Evolutionary conservation across 139 green algal species (phyloP).

Genomic region (Gonium pectorale): DNA sequence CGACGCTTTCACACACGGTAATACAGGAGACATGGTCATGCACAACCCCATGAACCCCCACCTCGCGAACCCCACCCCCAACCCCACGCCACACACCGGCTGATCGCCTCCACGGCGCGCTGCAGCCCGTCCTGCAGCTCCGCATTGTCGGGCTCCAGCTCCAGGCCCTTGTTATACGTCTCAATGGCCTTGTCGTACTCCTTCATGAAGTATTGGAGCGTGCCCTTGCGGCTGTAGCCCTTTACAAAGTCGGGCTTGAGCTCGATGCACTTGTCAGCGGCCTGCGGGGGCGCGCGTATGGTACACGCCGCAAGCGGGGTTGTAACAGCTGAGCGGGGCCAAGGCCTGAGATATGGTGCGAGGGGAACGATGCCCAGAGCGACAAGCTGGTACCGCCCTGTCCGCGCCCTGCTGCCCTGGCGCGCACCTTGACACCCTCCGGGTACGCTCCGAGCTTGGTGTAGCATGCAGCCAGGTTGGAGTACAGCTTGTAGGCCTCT

Average conservation of each 20-base stretch:
- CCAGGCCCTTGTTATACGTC: slow-evolving; percentile 88
- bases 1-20: no score
- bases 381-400: no score
- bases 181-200: slow-evolving; percentile 89
- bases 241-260: slow-evolving; percentile 93
- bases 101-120: slow-evolving; percentile 82
- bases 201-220: slow-evolving; percentile 98
- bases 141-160: slow-evolving; percentile 88
- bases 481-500: slow-evolving; percentile 97
- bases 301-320: no score
- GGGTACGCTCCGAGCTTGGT: slow-evolving; percentile 97
- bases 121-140: slow-evolving; percentile 95
- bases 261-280: slow-evolving; percentile 94
- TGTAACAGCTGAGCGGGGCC: no score
- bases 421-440: slow-evolving; percentile 89
- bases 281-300: no score
- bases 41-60: no score
- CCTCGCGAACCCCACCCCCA: no score
- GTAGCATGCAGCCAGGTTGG: slow-evolving; percentile 98
- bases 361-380: background rate
- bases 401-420: background rate
- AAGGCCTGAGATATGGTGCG: no score
- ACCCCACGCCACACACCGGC: slow-evolving; percentile 55
- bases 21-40: no score
- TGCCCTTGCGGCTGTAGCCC: slow-evolving; percentile 88